Evolutionary conservation across 257 asterid species (phyloP).

Genomic region (Henckelia pumila): DNA sequence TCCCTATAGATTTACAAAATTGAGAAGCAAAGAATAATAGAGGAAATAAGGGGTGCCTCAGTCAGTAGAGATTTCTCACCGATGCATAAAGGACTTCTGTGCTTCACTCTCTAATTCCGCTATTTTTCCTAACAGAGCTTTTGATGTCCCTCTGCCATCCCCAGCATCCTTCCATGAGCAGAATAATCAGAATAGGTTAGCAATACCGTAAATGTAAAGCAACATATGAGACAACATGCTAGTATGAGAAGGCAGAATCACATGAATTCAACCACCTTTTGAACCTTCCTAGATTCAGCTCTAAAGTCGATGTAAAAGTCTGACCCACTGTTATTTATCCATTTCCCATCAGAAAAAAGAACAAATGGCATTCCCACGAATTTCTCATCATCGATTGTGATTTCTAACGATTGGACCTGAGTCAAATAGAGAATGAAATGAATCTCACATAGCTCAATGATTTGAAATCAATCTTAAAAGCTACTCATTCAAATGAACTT

Average conservation of each 20-base stretch:
- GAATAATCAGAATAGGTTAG: slow-evolving; percentile 22
- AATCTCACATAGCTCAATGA: slow-evolving; percentile 12
- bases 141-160: slow-evolving; percentile 80
- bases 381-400: slow-evolving; percentile 58
- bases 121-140: slow-evolving; percentile 75
- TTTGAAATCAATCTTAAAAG: slow-evolving; percentile 8
- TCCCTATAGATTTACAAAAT: slow-evolving; percentile 2
- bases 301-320: slow-evolving; percentile 77
- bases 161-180: slow-evolving; percentile 45
- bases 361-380: slow-evolving; percentile 97
- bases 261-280: slow-evolving; percentile 40
- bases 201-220: slow-evolving; percentile 17
- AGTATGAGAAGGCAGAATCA: slow-evolving; percentile 20
- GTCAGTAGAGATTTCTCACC: slow-evolving; percentile 48
- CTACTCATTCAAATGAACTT: slow-evolving; percentile 10
- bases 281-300: slow-evolving; percentile 37
- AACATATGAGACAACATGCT: background rate
- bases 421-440: slow-evolving; percentile 24
- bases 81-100: slow-evolving; percentile 96
- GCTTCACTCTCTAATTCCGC: slow-evolving; percentile 94
- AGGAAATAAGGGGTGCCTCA: slow-evolving; percentile 8
- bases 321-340: slow-evolving; percentile 79
- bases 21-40: slow-evolving; percentile 1
- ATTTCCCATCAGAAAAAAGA: slow-evolving; percentile 66
- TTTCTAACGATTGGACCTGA: slow-evolving; percentile 85